Evolutionary conservation across 2,329 filamentous ascomycete genomes (phyloP).

Genomic region (Balansia obtecta): DNA sequence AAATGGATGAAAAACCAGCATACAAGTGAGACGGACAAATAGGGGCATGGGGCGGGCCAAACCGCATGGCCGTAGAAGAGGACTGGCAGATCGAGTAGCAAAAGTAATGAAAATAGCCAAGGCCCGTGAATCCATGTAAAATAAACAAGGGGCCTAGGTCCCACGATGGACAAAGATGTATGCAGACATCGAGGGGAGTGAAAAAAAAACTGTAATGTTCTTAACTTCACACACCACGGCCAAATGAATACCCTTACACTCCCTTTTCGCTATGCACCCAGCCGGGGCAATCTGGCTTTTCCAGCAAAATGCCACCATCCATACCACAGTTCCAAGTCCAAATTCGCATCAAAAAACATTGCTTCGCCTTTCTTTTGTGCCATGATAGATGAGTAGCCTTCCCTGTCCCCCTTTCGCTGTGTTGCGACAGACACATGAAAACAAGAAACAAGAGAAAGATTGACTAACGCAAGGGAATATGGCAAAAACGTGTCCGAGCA

Average conservation of each 20-base stretch:
- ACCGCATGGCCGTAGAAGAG: neutral
- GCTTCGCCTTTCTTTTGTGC: neutral
- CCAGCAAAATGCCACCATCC: slow-evolving; percentile 25
- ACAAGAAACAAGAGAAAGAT: neutral
- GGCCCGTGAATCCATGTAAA: neutral
- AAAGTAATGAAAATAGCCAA: neutral
- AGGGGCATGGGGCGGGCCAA: neutral
- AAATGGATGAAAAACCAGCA: neutral
- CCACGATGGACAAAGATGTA: slow-evolving; percentile 4
- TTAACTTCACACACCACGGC: slow-evolving; percentile 22
- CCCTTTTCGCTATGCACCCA: slow-evolving; percentile 32
- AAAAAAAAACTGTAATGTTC: slow-evolving; percentile 16
- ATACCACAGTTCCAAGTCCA: slow-evolving; percentile 10
- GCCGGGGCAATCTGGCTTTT: slow-evolving; percentile 26
- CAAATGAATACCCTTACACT: slow-evolving; percentile 27
- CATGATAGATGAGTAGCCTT: slow-evolving; percentile 7
- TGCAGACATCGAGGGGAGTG: slow-evolving; percentile 11
- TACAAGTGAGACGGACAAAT: neutral
- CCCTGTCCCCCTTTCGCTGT: slow-evolving; percentile 18
- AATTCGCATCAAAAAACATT: slow-evolving; percentile 4
- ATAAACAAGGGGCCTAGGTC: neutral
- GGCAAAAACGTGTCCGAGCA: slow-evolving; percentile 17
- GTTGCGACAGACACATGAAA: slow-evolving; percentile 11
- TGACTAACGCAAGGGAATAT: slow-evolving; percentile 3
- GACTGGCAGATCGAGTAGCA: neutral